Conservation (phyloP, 345 rosid species). For the Populus ilicifolia region DNA sequence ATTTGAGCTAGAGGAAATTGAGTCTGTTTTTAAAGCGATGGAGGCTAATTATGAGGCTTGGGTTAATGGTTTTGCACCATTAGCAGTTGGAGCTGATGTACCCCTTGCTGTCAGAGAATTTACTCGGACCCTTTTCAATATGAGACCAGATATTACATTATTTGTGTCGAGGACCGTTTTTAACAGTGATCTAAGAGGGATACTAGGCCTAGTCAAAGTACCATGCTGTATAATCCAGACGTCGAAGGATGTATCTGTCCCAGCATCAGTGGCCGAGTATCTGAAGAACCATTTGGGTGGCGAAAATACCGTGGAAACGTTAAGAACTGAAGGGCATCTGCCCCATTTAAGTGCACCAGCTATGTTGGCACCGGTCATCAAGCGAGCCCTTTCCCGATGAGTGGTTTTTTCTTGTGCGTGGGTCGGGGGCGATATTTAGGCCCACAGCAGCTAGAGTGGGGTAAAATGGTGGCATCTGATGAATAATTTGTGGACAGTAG, state of each 20-base stretch:
- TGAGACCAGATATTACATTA: slow-evolving; percentile 81
- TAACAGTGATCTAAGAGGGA: slow-evolving; percentile 59
- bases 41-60: slow-evolving; percentile 76
- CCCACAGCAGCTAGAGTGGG: not conserved
- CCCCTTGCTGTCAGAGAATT: slow-evolving; percentile 77
- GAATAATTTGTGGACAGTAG: slow-evolving; percentile 35
- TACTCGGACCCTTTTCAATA: slow-evolving; percentile 79
- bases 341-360: slow-evolving; percentile 81
- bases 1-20: slow-evolving; percentile 56
- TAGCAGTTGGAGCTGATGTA: slow-evolving; percentile 77
- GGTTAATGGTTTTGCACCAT: slow-evolving; percentile 70
- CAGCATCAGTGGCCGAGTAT: slow-evolving; percentile 66
- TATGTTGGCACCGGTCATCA: slow-evolving; percentile 52
- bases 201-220: slow-evolving; percentile 58
- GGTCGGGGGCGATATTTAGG: not conserved
- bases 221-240: slow-evolving; percentile 74
- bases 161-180: slow-evolving; percentile 62
- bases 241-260: slow-evolving; percentile 56
- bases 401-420: no score
- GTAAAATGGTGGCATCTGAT: slow-evolving; percentile 27
- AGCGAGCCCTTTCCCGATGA: slow-evolving; percentile 63
- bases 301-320: slow-evolving; percentile 50
- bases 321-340: slow-evolving; percentile 76
- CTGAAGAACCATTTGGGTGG: slow-evolving; percentile 63
- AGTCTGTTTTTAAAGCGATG: slow-evolving; percentile 69